phyloP scores from a whole-genome alignment of 306 rosid genomes.

The Alnus rubra region DNA sequence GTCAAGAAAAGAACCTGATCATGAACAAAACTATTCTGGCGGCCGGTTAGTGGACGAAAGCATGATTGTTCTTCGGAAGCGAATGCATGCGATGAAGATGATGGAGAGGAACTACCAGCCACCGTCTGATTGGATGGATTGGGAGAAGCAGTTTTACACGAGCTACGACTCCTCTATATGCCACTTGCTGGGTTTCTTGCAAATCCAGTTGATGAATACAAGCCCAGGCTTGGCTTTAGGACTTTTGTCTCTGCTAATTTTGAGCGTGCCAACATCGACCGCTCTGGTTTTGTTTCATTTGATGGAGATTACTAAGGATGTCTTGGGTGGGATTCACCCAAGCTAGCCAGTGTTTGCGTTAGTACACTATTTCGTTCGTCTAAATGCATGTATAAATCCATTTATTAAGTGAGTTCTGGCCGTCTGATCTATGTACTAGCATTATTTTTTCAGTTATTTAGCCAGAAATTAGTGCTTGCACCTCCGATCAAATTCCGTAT shows the following conservation, averaged over 20 bases:
- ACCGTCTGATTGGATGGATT: conserved; percentile 49
- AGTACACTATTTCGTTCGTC: too few species aligned
- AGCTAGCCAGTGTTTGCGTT: too few species aligned
- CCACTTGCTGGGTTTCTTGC: conserved; percentile 51
- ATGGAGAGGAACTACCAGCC: conserved; percentile 45
- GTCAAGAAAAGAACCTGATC: conserved; percentile 4
- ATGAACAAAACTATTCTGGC: neutral
- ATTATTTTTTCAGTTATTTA: too few species aligned
- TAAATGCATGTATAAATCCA: too few species aligned
- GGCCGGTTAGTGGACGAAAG: conserved; percentile 33
- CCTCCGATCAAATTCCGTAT: too few species aligned
- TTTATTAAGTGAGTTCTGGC: too few species aligned
- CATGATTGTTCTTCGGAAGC: conserved; percentile 43
- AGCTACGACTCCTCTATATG: conserved; percentile 41
- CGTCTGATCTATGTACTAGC: too few species aligned
- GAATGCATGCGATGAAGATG: conserved; percentile 43
- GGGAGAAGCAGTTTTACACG: conserved; percentile 55
- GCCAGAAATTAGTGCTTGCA: too few species aligned
- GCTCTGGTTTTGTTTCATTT: conserved; percentile 30
- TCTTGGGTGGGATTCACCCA: conserved; percentile 27
- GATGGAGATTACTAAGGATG: conserved; percentile 13
- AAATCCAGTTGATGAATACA: conserved; percentile 48
- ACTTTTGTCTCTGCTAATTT: conserved; percentile 23
- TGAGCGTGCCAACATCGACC: conserved; percentile 29
- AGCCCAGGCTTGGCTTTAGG: conserved; percentile 51